These are phyloP conservation scores for Chytriomyces sp. DNA, from an alignment of 192 early-diverging fungal genomes.

Conservation along the genomic window DNA sequence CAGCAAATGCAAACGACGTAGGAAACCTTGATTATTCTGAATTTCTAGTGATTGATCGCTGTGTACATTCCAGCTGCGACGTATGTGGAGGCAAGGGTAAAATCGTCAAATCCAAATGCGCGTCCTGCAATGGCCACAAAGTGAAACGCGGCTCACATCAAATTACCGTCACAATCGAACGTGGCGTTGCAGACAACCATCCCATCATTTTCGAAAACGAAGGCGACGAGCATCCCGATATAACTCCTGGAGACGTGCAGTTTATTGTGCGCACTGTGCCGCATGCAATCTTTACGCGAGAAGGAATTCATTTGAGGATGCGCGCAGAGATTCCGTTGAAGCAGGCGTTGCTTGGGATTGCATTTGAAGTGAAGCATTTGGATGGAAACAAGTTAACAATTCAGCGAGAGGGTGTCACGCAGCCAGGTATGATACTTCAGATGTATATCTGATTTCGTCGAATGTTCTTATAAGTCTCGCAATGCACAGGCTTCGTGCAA, in stretches of 20 bases:
- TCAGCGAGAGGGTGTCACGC: constrained; percentile 52
- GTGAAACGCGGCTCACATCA: constrained; percentile 84
- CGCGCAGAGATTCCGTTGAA: constrained; percentile 78
- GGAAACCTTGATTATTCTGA: background rate
- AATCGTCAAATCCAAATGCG: constrained; percentile 77
- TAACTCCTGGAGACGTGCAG: constrained; percentile 82
- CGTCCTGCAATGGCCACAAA: constrained; percentile 82
- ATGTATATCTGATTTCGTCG: background rate
- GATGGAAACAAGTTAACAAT: constrained; percentile 63
- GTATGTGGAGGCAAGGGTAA: constrained; percentile 91
- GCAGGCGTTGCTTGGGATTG: constrained; percentile 83
- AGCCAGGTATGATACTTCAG: constrained; percentile 52
- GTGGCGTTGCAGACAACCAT: constrained; percentile 80
- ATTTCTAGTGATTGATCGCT: background rate
- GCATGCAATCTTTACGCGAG: constrained; percentile 77
- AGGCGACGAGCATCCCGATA: constrained; percentile 89
- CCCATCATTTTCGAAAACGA: constrained; percentile 83
- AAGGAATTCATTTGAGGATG: constrained; percentile 77
- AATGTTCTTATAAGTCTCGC: background rate
- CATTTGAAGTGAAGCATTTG: constrained; percentile 74
- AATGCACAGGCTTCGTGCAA: constrained; percentile 75
- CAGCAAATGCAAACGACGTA: constrained; percentile 90
- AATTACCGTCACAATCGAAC: constrained; percentile 78
- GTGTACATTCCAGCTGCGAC: constrained; percentile 67
- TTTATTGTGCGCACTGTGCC: constrained; percentile 76